phyloP scores from a whole-genome alignment of 2,329 filamentous ascomycete species.

The Ceratocystis colombiana region DNA sequence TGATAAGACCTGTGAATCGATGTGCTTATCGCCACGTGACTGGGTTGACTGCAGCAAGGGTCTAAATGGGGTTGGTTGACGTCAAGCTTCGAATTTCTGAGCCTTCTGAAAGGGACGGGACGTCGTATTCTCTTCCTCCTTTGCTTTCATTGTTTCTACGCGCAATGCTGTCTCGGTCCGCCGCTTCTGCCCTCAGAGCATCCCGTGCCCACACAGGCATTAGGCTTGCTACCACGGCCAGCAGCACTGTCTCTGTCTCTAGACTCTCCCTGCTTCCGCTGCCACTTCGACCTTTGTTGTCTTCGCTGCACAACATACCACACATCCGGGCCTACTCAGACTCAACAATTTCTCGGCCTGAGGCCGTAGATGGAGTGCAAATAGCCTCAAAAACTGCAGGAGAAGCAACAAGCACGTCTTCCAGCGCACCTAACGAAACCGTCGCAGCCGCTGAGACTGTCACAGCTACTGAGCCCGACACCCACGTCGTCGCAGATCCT shows the following conservation, averaged over 20 bases:
- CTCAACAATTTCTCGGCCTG: neutral
- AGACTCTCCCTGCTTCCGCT: neutral
- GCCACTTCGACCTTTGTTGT: neutral
- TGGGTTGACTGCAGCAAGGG: neutral
- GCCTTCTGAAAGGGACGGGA: neutral
- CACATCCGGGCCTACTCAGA: constrained; percentile 3
- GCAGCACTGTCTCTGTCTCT: neutral
- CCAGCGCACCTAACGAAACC: neutral
- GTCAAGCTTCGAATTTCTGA: constrained; percentile 15
- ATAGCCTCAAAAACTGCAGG: neutral
- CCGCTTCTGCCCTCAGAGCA: neutral
- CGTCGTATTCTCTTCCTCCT: too few relatives aligned
- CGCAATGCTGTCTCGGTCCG: constrained; percentile 9
- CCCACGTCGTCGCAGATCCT: neutral
- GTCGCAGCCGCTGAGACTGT: neutral
- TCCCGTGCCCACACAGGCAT: neutral
- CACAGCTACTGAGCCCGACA: neutral
- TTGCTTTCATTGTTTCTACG: neutral
- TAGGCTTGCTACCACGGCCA: neutral
- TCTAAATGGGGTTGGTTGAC: constrained; percentile 18
- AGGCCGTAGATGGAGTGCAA: neutral
- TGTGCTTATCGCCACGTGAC: constrained; percentile 6
- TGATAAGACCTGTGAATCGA: constrained; percentile 13
- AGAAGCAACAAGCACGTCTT: too few relatives aligned
- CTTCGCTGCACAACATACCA: neutral